A percentile compares a stretch with the other conserved stretches of the same genome.
Evolutionary conservation across 2,329 filamentous ascomycete species (phyloP).

Genomic region (Aspergillus caelatus): DNA sequence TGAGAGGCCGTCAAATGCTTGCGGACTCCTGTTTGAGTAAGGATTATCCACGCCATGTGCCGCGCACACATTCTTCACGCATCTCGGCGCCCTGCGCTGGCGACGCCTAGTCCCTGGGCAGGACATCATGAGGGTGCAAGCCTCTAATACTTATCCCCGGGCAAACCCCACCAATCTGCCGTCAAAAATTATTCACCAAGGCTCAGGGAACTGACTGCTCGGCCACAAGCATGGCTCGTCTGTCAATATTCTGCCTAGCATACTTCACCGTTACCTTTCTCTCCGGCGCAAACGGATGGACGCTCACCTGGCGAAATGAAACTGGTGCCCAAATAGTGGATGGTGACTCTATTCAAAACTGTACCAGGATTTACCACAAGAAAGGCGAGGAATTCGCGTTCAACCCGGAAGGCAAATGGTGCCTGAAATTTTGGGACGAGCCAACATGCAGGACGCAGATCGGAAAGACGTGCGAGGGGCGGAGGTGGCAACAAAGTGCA

Average conservation of each 20-base stretch:
- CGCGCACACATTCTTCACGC: background rate
- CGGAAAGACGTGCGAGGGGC: constrained; percentile 15
- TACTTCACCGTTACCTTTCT: constrained; percentile 1
- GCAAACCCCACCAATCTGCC: background rate
- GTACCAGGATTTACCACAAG: constrained; percentile 18
- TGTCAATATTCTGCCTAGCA: background rate
- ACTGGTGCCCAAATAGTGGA: constrained; percentile 9
- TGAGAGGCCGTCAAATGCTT: background rate
- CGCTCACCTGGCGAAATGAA: constrained; percentile 18
- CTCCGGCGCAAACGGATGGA: constrained; percentile 14
- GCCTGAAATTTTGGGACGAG: constrained; percentile 17
- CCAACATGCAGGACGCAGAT: constrained; percentile 4
- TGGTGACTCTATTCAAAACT: constrained; percentile 6
- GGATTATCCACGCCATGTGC: background rate
- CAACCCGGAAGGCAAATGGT: constrained; percentile 20
- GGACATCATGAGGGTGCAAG: background rate
- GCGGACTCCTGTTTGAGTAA: background rate
- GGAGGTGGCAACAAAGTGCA: constrained; percentile 12
- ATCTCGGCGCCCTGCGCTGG: background rate
- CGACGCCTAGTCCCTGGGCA: background rate
- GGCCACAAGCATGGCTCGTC: constrained; percentile 8
- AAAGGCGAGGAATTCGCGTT: constrained; percentile 15
- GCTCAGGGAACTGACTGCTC: too few relatives aligned
- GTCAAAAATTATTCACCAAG: background rate
- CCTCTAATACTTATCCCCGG: background rate